phyloP scores from a whole-genome alignment of 1,139 yeast species.

The Saccharomycopsis hybrid region DNA sequence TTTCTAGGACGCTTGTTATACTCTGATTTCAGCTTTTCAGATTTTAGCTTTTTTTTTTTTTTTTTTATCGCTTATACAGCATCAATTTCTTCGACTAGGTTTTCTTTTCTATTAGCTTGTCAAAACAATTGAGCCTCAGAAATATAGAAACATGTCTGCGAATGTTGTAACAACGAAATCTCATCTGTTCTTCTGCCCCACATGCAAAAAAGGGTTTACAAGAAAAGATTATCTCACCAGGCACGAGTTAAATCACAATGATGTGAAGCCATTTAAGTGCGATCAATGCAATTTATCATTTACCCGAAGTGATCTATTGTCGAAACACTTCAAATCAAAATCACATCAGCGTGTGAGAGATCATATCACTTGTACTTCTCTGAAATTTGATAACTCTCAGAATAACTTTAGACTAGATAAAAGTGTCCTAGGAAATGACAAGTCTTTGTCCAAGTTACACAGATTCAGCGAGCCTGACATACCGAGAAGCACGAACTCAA shows the following conservation, averaged over 20 bases:
- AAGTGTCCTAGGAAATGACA: too few species aligned
- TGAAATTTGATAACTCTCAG: not conserved
- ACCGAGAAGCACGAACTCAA: too few species aligned
- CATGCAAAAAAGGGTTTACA: constrained; percentile 17
- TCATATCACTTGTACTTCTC: not conserved
- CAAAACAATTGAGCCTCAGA: too few species aligned
- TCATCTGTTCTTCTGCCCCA: constrained; percentile 7
- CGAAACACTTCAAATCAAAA: constrained; percentile 20
- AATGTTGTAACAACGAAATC: not conserved
- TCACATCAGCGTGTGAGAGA: constrained; percentile 16
- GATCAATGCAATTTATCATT: constrained; percentile 18
- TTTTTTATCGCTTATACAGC: too few species aligned
- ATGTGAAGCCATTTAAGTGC: constrained; percentile 18
- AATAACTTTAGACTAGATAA: not conserved
- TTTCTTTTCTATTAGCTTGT: too few species aligned
- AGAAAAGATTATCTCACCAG: constrained; percentile 21
- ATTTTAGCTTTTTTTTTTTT: too few species aligned
- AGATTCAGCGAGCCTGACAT: too few species aligned
- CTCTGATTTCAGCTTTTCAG: too few species aligned
- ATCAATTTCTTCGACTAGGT: too few species aligned
- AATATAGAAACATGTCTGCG: too few species aligned
- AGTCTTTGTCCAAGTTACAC: too few species aligned
- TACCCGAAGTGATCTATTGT: constrained; percentile 18
- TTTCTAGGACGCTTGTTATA: too few species aligned
- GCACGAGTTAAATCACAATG: constrained; percentile 18